Base-by-base conservation (phyloP, 2,329 filamentous ascomycete genomes). In the Monilinia fructicola region DNA sequence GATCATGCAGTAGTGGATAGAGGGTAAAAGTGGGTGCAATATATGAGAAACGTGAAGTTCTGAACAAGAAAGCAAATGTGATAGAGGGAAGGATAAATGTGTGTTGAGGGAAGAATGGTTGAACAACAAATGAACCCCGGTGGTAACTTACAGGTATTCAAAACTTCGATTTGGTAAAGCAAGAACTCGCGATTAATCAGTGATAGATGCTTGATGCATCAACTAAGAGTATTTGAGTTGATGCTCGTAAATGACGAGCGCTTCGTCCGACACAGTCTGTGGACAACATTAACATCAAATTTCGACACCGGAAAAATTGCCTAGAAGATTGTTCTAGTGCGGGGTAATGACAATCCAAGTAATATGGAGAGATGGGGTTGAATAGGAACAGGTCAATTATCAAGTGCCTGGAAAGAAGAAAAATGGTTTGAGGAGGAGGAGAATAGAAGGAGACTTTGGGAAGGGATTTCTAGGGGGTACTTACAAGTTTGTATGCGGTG, bases 1-100 rank as follows among this genome's bases (percentile, higher is more conserved):
- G 9, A 26, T 0, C 2, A n/a, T 3, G 28, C 48, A 4, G 18
- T 23, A 3, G 0, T 12, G 4, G 7, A 1, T 7, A 14, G 56
- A 26, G 12, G 6, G n/a, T 1, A 50, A 12, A 11, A 50, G 21
- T 12, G 12, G 21, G 1, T 26, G 14, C 4, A 12, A n/a, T 4
- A 18, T 50, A 26, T 9, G 14, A 18, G 10, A 50, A 9, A 60
- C 16, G 28, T 18, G 16, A 1, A 60, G 23, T 38, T 28, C 26
- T 16, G 14, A 31, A 38, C 6, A 26, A 26, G 28, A 26, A 23
- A 52, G 4, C 4, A 28, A 60, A 35, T 7, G 12, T 11, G 2
- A 60, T n/a, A 0, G 16, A 18, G 28, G 11, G 23, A 28, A 23
- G 38, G n/a, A 12, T 35, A 23, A 35, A 28, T n/a, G 53, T 4